Conservation (phyloP, 176 grass and related monocot genomes). For the Bolboschoenus planiculmis region DNA sequence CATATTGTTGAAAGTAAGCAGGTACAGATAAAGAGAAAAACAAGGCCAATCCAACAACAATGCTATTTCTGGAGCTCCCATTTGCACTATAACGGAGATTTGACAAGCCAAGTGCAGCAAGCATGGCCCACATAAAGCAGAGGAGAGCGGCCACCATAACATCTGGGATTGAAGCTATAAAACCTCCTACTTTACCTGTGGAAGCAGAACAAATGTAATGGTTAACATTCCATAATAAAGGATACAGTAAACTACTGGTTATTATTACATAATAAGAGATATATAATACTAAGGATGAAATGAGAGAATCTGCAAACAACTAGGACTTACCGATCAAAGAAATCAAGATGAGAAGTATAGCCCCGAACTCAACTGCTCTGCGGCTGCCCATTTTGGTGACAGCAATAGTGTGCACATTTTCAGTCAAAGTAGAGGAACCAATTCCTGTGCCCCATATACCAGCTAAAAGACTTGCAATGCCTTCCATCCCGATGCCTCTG, state of each 20-base stretch:
- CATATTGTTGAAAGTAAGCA: conserved; percentile 89
- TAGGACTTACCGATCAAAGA: conserved; percentile 73
- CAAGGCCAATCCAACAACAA: conserved; percentile 78
- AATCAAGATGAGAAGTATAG: conserved; percentile 65
- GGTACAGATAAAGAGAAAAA: conserved; percentile 89
- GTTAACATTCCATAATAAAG: conserved; percentile 5
- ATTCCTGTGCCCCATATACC: conserved; percentile 94
- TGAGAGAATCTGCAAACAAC: background rate
- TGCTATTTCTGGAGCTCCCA: conserved; percentile 93
- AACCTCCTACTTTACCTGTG: conserved; percentile 84
- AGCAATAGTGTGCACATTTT: conserved; percentile 96
- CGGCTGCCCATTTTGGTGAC: conserved; percentile 98
- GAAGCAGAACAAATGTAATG: conserved; percentile 17
- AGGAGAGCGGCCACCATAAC: conserved; percentile 89
- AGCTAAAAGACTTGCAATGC: conserved; percentile 67
- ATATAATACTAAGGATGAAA: background rate
- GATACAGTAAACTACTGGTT: conserved; percentile 15
- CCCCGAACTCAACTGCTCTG: conserved; percentile 82
- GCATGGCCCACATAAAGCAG: conserved; percentile 97
- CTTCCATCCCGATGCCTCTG: conserved; percentile 92
- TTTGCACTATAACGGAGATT: conserved; percentile 94
- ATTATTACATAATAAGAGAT: background rate
- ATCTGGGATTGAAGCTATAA: conserved; percentile 95
- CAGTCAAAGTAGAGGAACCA: conserved; percentile 79
- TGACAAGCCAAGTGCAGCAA: conserved; percentile 84